Evolutionary conservation across 345 rosid species (phyloP), one percentile per base, ranked within the genome.

Genomic region (Boechera retrofracta): DNA sequence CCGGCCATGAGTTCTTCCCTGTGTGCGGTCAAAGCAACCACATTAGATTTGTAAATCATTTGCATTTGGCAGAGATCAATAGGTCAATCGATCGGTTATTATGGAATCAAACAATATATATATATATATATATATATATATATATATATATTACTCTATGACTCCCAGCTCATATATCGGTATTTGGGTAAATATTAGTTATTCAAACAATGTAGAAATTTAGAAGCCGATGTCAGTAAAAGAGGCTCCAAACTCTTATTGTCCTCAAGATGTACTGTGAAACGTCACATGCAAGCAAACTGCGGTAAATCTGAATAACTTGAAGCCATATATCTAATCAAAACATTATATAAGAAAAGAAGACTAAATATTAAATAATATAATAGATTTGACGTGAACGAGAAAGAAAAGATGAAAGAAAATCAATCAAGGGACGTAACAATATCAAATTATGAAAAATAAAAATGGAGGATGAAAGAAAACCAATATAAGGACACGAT

Each of bases 1-100:
- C 83, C 6, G 85, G 85, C 85, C 85, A 83, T 52, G 79, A 41
- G 35, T 12, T 33, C 77, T 82, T 79, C 11, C 71, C 83, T 82
- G 72, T 12, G 26, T 4, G 5, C 9, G 31, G 6, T 61, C 60
- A 51, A 72, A 72, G 12, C 49, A 36, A 59, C 47, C 28, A 45
- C 32, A 35, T 67, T 35, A 36, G 13, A 47, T 44, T 12, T 10
- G 21, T 31, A 10, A 62, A 12, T 65, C 10, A 32, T 52, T 21
- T 60, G 39, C 68, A 15, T 24, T 61, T 61, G 16, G 38, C 7
- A 15, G 49, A 59, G 49, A 59, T 45, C 57, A 47, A 8, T 31
- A 44, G 76, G 67, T 31, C 42, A 8, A n/a, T 55, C 12, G 5
- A 11, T 29, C 7, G 5, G 12, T 16, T 16, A 29, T n/a, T n/a